A percentile compares a stretch with the other conserved stretches of the same genome.
phyloP scores from a whole-genome alignment of 2,329 filamentous ascomycete genomes.

The Trichoderma cornu-damae region DNA sequence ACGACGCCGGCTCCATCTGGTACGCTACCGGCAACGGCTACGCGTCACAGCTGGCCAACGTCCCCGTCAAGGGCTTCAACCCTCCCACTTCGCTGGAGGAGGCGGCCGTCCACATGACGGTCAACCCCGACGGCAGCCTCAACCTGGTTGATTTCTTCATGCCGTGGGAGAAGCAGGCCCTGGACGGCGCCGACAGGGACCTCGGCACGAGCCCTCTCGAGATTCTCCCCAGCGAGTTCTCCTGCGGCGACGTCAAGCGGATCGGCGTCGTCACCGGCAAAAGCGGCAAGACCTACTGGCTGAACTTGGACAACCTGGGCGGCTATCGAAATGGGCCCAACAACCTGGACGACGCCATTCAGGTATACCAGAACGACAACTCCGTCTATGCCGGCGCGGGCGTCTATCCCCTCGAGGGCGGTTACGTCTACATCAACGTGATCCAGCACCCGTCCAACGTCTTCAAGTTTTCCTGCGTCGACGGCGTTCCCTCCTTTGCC shows the following conservation, averaged over 20 bases:
- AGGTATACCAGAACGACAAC: constrained; percentile 41
- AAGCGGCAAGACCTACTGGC: constrained; percentile 45
- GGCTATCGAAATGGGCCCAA: constrained; percentile 36
- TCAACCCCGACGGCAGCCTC: constrained; percentile 39
- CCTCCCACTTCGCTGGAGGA: constrained; percentile 42
- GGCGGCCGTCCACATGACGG: constrained; percentile 41
- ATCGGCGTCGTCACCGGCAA: constrained; percentile 49
- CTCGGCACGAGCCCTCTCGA: constrained; percentile 45
- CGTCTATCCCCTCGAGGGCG: constrained; percentile 45
- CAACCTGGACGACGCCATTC: constrained; percentile 40
- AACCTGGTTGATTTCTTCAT: constrained; percentile 49
- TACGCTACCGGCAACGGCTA: constrained; percentile 39
- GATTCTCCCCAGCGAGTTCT: constrained; percentile 38
- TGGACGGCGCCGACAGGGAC: constrained; percentile 49
- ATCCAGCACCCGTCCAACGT: constrained; percentile 51
- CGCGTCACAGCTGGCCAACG: constrained; percentile 36
- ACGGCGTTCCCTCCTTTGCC: constrained; percentile 48
- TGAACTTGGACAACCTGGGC: constrained; percentile 39
- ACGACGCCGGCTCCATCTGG: constrained; percentile 38
- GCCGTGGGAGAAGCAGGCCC: constrained; percentile 46
- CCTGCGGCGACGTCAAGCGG: constrained; percentile 39
- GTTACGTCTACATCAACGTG: constrained; percentile 46
- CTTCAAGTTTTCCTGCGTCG: constrained; percentile 53
- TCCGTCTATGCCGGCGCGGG: constrained; percentile 45
- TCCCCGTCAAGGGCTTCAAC: constrained; percentile 36